phyloP scores from a whole-genome alignment of 2,329 filamentous ascomycete species.

The Zymoseptoria tritici region DNA sequence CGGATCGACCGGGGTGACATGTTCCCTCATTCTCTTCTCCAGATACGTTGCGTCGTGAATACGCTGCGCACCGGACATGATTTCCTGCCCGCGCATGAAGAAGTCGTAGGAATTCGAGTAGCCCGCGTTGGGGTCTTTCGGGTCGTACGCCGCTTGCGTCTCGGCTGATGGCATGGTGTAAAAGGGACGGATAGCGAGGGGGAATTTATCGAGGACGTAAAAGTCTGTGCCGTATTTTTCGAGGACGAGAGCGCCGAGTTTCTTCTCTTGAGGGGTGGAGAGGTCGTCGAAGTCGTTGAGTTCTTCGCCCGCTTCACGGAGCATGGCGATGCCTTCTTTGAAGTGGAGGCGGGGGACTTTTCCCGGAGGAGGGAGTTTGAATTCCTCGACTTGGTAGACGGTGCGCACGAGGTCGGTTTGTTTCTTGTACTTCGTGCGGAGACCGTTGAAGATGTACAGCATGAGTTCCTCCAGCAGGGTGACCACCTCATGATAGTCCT shows the following conservation, averaged over 20 bases:
- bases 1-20: constrained; percentile 51
- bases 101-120: constrained; percentile 60
- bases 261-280: constrained; percentile 73
- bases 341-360: constrained; percentile 72
- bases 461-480: constrained; percentile 66
- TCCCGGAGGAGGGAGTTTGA: constrained; percentile 66
- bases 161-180: constrained; percentile 76
- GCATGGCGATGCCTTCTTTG: constrained; percentile 67
- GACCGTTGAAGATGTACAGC: constrained; percentile 70
- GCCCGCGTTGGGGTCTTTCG: constrained; percentile 45
- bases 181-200: constrained; percentile 77
- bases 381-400: constrained; percentile 69
- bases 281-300: constrained; percentile 73
- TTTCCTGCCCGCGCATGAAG: constrained; percentile 65
- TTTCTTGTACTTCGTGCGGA: constrained; percentile 58
- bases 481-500: constrained; percentile 69
- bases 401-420: constrained; percentile 66
- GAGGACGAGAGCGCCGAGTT: constrained; percentile 77
- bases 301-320: constrained; percentile 69
- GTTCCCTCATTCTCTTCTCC: constrained; percentile 49
- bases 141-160: constrained; percentile 43
- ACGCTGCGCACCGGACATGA: constrained; percentile 60
- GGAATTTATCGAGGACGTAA: constrained; percentile 95
- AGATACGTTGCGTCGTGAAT: constrained; percentile 56
- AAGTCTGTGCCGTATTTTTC: constrained; percentile 92